Conservation (phyloP, 768 basidiomycete species). For the Mycena indigotica region DNA sequence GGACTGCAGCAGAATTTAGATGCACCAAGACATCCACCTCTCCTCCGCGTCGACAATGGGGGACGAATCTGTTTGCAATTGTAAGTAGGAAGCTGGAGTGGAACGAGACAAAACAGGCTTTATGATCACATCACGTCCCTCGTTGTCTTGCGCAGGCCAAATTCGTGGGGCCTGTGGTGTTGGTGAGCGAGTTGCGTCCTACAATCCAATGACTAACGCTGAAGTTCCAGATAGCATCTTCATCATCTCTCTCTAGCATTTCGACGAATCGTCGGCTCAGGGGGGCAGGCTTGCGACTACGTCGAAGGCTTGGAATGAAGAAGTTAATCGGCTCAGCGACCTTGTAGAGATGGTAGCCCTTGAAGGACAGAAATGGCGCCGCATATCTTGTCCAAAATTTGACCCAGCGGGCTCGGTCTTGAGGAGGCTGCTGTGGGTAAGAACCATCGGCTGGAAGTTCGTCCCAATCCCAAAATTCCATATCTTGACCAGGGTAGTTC, state of each 20-base stretch:
- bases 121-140: neutral
- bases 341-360: neutral
- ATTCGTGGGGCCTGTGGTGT: neutral
- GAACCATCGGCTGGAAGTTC: neutral
- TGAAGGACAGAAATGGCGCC: neutral
- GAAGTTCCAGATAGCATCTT: neutral
- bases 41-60: neutral
- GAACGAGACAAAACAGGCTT: neutral
- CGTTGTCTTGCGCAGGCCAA: neutral
- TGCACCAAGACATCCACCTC: neutral
- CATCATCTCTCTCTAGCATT: neutral
- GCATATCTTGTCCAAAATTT: neutral
- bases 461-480: neutral
- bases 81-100: neutral
- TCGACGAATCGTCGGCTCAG: neutral
- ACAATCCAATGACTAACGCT: neutral
- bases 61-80: neutral
- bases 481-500: neutral
- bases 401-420: neutral
- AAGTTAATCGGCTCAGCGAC: neutral
- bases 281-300: neutral
- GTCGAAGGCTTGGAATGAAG: neutral
- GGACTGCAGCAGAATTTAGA: neutral
- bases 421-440: neutral
- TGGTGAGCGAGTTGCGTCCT: no score